These are phyloP conservation scores for Dianthus caryophyllus DNA, from an alignment of 148 eudicot genomes.

Conservation along the genomic window DNA sequence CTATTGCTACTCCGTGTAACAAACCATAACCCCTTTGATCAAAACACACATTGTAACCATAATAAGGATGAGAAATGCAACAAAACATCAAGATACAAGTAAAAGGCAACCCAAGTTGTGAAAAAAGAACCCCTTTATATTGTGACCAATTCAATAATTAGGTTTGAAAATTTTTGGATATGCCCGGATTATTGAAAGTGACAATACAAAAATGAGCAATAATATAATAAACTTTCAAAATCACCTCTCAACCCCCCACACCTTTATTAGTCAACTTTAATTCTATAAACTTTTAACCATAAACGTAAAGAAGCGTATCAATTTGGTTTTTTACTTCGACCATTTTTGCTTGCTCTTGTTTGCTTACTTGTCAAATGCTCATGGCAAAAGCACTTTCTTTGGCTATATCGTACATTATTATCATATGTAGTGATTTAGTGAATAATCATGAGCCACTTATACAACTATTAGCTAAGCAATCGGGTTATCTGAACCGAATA, in stretches of 20 bases:
- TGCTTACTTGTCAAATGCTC: neutral
- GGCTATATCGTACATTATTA: too few relatives aligned
- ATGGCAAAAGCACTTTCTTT: too few relatives aligned
- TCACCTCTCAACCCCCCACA: neutral
- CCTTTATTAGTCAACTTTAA: neutral
- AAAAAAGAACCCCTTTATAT: neutral
- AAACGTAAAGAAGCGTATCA: neutral
- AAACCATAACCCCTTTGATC: too few relatives aligned
- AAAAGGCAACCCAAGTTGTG: neutral
- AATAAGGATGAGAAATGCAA: neutral
- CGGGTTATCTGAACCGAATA: too few relatives aligned
- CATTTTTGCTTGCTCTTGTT: neutral
- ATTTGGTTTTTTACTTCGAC: neutral
- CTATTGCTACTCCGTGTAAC: too few relatives aligned
- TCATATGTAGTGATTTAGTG: too few relatives aligned
- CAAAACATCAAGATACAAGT: neutral
- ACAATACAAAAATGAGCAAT: conserved; percentile 13
- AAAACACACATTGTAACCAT: too few relatives aligned
- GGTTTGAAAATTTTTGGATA: neutral
- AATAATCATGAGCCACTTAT: too few relatives aligned
- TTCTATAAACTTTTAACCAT: neutral
- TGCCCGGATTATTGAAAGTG: neutral
- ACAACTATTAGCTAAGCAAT: too few relatives aligned
- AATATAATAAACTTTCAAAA: neutral
- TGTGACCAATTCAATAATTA: neutral